These are phyloP conservation scores for Tetradesmus obliquus DNA, from an alignment of 139 green algal genomes.

Conservation along the genomic window DNA sequence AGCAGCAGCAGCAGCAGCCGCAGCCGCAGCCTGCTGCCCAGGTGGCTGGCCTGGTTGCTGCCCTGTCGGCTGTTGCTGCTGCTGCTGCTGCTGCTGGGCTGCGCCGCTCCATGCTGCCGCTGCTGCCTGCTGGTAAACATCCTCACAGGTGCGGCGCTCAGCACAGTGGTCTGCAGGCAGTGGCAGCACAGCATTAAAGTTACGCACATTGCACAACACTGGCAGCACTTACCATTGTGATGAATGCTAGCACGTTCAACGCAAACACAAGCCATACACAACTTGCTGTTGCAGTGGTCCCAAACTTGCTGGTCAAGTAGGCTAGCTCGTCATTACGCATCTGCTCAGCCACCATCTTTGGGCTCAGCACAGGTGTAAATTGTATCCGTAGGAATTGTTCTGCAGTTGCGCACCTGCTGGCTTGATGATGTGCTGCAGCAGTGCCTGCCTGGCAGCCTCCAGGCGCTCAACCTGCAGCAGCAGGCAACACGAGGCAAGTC, in stretches of 20 bases:
- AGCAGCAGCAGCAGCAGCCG: neutral
- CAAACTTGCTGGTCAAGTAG: too few species aligned
- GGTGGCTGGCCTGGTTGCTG: neutral
- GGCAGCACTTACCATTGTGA: neutral
- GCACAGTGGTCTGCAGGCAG: constrained; percentile 30
- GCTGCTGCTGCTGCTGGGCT: constrained; percentile 4
- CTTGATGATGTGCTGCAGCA: constrained; percentile 56
- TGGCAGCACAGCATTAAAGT: neutral
- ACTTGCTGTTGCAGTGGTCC: too few species aligned
- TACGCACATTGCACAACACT: neutral
- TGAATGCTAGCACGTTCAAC: neutral
- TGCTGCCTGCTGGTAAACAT: constrained; percentile 41
- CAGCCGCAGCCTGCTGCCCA: neutral
- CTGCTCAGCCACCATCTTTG: too few species aligned
- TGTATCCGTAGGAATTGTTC: too few species aligned
- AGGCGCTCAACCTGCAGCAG: constrained; percentile 59
- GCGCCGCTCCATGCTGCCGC: constrained; percentile 32
- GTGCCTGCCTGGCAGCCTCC: constrained; percentile 53
- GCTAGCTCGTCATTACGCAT: too few species aligned
- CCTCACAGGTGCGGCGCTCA: neutral
- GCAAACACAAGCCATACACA: neutral
- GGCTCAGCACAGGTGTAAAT: too few species aligned
- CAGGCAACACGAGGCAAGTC: constrained; percentile 15
- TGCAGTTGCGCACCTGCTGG: constrained; percentile 48
- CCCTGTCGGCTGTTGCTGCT: constrained; percentile 24